Percentiles rank a stretch among this genome's conserved stretches.
These are phyloP conservation scores for Gillenia trifoliata DNA, from an alignment of 306 rosid species.

Conservation along the genomic window DNA sequence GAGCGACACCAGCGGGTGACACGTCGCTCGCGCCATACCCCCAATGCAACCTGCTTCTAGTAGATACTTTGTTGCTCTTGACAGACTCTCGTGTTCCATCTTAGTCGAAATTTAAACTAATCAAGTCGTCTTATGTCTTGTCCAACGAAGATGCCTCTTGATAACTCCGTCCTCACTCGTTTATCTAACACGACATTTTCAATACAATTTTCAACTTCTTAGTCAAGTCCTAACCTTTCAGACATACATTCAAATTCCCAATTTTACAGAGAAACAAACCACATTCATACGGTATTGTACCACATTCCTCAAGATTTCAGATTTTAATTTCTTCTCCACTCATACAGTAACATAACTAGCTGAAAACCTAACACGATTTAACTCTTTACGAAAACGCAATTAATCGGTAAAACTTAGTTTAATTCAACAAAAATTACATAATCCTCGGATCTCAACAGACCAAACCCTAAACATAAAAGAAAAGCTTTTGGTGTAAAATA, in stretches of 20 bases:
- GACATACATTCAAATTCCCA: no score
- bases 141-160: no score
- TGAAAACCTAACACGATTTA: no score
- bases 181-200: no score
- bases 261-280: not conserved
- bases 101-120: not conserved
- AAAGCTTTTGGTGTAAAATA: not conserved
- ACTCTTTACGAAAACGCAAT: no score
- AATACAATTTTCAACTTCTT: no score
- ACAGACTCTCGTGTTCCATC: not conserved
- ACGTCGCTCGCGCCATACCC: not conserved
- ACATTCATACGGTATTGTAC: not conserved
- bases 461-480: not conserved
- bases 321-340: not conserved
- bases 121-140: not conserved
- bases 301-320: not conserved
- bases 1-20: not conserved
- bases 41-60: not conserved
- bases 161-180: no score
- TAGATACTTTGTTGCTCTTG: not conserved
- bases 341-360: no score
- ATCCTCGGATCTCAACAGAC: not conserved
- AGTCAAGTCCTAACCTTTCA: no score
- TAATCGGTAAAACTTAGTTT: no score
- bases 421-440: not conserved